Conservation (phyloP, 768 basidiomycete species). For the Russula compacta region DNA sequence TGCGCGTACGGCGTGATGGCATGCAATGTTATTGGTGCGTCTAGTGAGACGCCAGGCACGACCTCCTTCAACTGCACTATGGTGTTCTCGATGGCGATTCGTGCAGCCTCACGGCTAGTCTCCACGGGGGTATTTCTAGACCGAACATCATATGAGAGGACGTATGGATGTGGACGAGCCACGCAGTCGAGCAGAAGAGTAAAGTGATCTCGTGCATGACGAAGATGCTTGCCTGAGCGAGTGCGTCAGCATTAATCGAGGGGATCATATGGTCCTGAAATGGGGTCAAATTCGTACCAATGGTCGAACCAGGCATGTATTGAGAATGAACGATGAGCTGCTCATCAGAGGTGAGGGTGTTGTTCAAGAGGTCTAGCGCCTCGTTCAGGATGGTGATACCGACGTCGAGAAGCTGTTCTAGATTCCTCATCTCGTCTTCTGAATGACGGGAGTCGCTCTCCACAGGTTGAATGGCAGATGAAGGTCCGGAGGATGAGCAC, state of each 20-base stretch:
- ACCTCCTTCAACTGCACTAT: constrained; percentile 48
- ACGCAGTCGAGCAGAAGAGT: constrained; percentile 52
- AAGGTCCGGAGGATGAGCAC: not conserved
- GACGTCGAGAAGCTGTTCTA: constrained; percentile 54
- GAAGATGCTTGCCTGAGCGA: constrained; percentile 66
- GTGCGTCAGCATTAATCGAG: not conserved
- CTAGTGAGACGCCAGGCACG: constrained; percentile 40
- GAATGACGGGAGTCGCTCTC: constrained; percentile 4
- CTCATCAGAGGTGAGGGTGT: constrained; percentile 53
- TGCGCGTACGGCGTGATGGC: constrained; percentile 76
- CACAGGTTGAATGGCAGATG: not conserved
- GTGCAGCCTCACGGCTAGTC: constrained; percentile 49
- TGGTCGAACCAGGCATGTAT: constrained; percentile 79
- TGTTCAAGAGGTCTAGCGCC: constrained; percentile 63
- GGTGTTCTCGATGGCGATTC: constrained; percentile 43
- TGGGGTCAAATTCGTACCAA: constrained; percentile 39
- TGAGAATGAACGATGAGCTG: constrained; percentile 63
- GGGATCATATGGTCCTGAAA: not conserved
- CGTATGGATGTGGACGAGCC: constrained; percentile 36
- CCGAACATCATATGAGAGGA: constrained; percentile 69
- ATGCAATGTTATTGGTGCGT: constrained; percentile 58
- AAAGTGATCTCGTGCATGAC: constrained; percentile 82
- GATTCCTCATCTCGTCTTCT: constrained; percentile 22
- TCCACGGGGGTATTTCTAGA: constrained; percentile 82
- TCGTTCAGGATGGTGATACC: constrained; percentile 61